Base-by-base conservation (phyloP, 2,329 filamentous ascomycete species). In the Mycogone perniciosa region DNA sequence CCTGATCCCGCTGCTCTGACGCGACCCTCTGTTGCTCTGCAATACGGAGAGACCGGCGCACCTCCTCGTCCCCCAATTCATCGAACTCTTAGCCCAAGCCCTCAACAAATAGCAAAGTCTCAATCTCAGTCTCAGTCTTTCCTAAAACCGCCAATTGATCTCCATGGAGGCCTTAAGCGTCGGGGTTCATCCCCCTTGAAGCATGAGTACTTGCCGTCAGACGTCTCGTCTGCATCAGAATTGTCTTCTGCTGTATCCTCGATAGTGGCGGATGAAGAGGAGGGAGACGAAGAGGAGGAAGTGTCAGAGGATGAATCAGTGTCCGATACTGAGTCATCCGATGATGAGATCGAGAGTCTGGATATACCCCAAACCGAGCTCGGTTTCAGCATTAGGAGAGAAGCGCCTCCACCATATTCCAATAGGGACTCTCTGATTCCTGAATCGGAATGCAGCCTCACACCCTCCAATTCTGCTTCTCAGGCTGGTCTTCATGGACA, bases 171-270 rank as follows among this genome's bases (percentile, higher is more conserved):
- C 31, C 57, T 81, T 26, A 80, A 85, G 62, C 82, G 91, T 41
- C 82, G 90, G 13, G 86, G 84, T 1, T 97, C 93, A 0, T 99
- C 93, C 1, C 93, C 93, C 0, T 75, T 99, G 45, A 99, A 99
- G 71, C 92, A 97, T 64, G 92, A 99, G 70, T 99, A 96, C 61
- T 85, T 91, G 56, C 92, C 92, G 10, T 97, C 93, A 1, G 81
- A 84, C 46, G 68, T 75, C 44, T 82, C 79, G 0, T 84, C 81
- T 6, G 82, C 46, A 27, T 53, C 51, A 6, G 51, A 46, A n/a
- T 13, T 53, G 27, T 53, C 51, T 38, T 44, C 46, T 31, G 42
- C 46, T 6, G 51, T 49, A 7, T 44, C 46, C 6, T 53, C 51
- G 7, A 39, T 48, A 9, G 33, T 44, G 7, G 46, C 48, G 33